These are phyloP conservation scores for Hymenoscyphus fraxineus DNA, from an alignment of 2,329 filamentous ascomycete species.

Conservation along the genomic window DNA sequence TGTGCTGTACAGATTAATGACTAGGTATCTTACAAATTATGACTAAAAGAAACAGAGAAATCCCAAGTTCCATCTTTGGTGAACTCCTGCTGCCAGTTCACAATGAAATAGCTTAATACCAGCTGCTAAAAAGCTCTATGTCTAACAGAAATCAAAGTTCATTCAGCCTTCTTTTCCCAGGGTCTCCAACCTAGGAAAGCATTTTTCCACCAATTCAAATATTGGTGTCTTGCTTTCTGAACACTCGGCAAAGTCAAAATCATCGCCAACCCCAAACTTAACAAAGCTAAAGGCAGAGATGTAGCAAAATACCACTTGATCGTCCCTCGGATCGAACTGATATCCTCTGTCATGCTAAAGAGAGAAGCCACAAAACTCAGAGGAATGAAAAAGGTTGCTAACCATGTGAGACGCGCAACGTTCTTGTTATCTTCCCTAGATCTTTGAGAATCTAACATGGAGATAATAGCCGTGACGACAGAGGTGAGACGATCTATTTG, in stretches of 20 bases:
- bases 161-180: too few species aligned
- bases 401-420: constrained; percentile 34
- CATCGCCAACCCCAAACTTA: constrained; percentile 13
- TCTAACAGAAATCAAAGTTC: too few species aligned
- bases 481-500: constrained; percentile 35
- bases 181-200: not conserved
- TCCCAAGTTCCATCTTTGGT: too few species aligned
- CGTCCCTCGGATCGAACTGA: constrained; percentile 17
- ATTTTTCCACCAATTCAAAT: not conserved
- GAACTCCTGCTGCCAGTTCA: too few species aligned
- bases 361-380: constrained; percentile 33
- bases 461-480: constrained; percentile 34
- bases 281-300: constrained; percentile 26
- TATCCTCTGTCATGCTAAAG: constrained; percentile 33
- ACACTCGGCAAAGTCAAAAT: constrained; percentile 14
- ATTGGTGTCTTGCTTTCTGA: not conserved
- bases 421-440: constrained; percentile 34
- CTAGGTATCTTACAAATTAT: too few species aligned
- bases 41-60: too few species aligned
- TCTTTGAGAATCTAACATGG: constrained; percentile 32
- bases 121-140: too few species aligned
- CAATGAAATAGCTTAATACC: too few species aligned
- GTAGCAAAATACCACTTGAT: constrained; percentile 26
- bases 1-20: too few species aligned
- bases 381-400: constrained; percentile 37